Percentiles rank a stretch among this genome's conserved stretches.
phyloP scores from a whole-genome alignment of 2,329 filamentous ascomycete genomes.

The Colletotrichum karsti region DNA sequence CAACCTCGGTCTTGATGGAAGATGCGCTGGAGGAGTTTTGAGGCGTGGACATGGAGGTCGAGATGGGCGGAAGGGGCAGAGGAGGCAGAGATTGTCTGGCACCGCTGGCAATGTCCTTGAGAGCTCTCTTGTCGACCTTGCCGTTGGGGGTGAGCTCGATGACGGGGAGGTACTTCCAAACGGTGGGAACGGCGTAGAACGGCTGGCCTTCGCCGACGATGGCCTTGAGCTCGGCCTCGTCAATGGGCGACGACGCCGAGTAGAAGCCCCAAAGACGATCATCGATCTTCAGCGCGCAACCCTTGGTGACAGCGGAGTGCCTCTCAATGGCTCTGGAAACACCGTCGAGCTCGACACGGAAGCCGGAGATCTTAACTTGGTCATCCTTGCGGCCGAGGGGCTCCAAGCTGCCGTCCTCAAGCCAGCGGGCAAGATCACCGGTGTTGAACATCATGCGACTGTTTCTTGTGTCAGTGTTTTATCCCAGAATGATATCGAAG shows the following conservation, averaged over 20 bases:
- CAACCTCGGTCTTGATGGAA: conserved; percentile 12
- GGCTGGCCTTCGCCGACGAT: conserved; percentile 54
- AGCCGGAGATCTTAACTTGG: conserved; percentile 67
- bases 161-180: conserved; percentile 49
- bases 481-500: not conserved
- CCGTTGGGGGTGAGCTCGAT: conserved; percentile 64
- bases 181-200: conserved; percentile 63
- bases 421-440: conserved; percentile 66
- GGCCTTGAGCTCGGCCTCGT: conserved; percentile 46
- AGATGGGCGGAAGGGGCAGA: not conserved
- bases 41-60: not conserved
- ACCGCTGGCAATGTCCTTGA: conserved; percentile 43
- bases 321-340: conserved; percentile 59
- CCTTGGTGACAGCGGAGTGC: conserved; percentile 54
- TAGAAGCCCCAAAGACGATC: conserved; percentile 61
- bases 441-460: conserved; percentile 66
- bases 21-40: conserved; percentile 1
- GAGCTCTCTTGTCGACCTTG: conserved; percentile 61
- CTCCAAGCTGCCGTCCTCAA: conserved; percentile 59
- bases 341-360: conserved; percentile 68
- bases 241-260: conserved; percentile 41
- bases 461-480: not conserved
- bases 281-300: conserved; percentile 55
- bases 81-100: too few relatives aligned
- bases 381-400: conserved; percentile 67